Percentiles rank a stretch among this genome's conserved stretches.
phyloP scores from a whole-genome alignment of 78 protist genomes.

The Chrysochromulina parva region DNA sequence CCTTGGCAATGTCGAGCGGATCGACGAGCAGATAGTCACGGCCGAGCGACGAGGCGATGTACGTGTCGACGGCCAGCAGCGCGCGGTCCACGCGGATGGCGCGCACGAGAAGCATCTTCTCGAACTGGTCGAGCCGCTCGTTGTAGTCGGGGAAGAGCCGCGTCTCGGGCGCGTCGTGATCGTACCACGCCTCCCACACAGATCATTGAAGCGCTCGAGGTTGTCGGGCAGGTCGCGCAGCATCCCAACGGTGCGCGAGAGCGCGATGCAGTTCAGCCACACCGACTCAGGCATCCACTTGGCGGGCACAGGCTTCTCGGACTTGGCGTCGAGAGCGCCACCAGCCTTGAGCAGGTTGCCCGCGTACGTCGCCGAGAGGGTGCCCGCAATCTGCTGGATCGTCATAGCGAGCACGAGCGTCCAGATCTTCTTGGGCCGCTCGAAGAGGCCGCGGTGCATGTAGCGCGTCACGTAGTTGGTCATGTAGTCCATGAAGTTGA shows the following conservation, averaged over 20 bases:
- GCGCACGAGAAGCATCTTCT: slow-evolving; percentile 77
- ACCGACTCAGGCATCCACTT: slow-evolving; percentile 69
- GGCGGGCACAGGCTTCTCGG: slow-evolving; percentile 50
- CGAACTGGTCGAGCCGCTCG: slow-evolving; percentile 52
- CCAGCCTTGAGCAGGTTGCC: slow-evolving; percentile 73
- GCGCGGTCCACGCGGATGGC: slow-evolving; percentile 74
- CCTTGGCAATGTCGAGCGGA: slow-evolving; percentile 39
- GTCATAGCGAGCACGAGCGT: slow-evolving; percentile 73
- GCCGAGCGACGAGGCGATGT: slow-evolving; percentile 62
- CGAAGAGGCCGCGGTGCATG: slow-evolving; percentile 75
- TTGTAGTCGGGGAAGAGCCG: slow-evolving; percentile 60
- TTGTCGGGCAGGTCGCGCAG: slow-evolving; percentile 60
- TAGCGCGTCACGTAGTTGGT: slow-evolving; percentile 54
- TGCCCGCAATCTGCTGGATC: slow-evolving; percentile 40
- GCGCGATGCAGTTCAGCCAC: slow-evolving; percentile 73
- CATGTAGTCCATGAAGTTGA: slow-evolving; percentile 63
- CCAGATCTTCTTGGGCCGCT: slow-evolving; percentile 70
- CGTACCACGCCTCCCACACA: slow-evolving; percentile 77
- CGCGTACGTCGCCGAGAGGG: slow-evolving; percentile 38
- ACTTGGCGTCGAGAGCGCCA: slow-evolving; percentile 63
- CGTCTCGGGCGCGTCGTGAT: slow-evolving; percentile 72
- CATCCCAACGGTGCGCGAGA: slow-evolving; percentile 28
- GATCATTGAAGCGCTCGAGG: slow-evolving; percentile 37
- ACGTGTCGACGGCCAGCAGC: slow-evolving; percentile 54
- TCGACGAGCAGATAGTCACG: slow-evolving; percentile 24